Conservation (phyloP, 345 rosid species). For the Eucalyptus curtisii region DNA sequence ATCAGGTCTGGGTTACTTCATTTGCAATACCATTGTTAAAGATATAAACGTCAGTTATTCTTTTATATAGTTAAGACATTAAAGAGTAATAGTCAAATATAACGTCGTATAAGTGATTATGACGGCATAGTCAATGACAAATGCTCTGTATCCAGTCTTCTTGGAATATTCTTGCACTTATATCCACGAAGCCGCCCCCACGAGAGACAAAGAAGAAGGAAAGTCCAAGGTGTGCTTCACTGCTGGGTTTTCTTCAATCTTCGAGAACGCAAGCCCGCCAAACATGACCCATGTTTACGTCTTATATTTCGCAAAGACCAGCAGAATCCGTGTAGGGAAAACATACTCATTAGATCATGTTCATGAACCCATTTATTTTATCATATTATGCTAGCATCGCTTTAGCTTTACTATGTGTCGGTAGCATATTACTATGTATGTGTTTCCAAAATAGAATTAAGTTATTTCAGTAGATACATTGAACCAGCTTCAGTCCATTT, state of each 20-base stretch:
- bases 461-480: neutral
- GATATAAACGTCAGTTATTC: neutral
- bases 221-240: neutral
- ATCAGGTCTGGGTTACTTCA: rapidly evolving
- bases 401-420: neutral
- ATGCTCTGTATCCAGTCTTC: neutral
- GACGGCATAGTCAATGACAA: neutral
- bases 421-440: too few species aligned
- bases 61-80: neutral
- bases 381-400: neutral
- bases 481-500: neutral
- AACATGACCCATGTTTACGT: too few species aligned
- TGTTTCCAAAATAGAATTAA: too few species aligned
- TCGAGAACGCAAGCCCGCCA: too few species aligned
- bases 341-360: neutral
- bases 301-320: neutral
- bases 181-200: neutral
- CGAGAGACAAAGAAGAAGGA: neutral
- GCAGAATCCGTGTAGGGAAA: neutral
- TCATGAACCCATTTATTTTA: neutral
- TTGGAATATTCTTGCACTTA: neutral
- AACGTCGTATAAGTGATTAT: neutral
- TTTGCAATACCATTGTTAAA: neutral
- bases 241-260: neutral
- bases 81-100: neutral